Evolutionary conservation across 1,139 yeast genomes (phyloP), one percentile per base, ranked within the genome.

Genomic region (Debaryomyces robertsiae): DNA sequence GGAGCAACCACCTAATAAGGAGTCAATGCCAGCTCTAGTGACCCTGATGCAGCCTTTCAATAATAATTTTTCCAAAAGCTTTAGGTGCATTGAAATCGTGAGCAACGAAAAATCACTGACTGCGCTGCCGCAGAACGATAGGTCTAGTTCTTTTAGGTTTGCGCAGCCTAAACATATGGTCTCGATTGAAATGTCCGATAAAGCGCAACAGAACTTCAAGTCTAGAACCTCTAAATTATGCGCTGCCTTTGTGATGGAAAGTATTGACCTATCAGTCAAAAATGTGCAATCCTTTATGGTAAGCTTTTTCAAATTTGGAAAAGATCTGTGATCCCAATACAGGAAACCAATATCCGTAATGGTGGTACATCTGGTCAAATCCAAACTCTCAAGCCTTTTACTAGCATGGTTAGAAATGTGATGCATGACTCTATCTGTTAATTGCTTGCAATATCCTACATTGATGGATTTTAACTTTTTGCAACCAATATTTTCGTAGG

Each of bases 101-200:
- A 79, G 71, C 34, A 84, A 59, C 0, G 88, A 80, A 16, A 82
- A 73, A 54, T 85, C 93, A 53, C 88, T 81, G 3, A 85, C 89
- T 0, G 93, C 91, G 36, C 86, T 77, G 2, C 93, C 93, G 61
- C 93, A 85, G 54, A 83, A 85, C 9, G 88, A 81, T 39, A 84
- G 58, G 48, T 83, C 82, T 40, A 85, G 63, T 25, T 65, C 62
- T 39, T 69, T 59, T 41, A 85, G 60, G 17, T 70, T 62, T 35
- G 79, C 83, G 52, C 89, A 82, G 7, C 88, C 86, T 18, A 81
- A 62, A 44, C 85, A 74, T 23, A 85, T 60, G 1, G 82, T 80
- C 46, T 84, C 88, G 15, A 85, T 68, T 3, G 91, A 74, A 31
- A 78, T 72, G 54, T 85, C 91, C 1, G 86, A 78, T 39, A 85